Base-by-base conservation (phyloP, 768 basidiomycete species). In the Leucogyrophana mollusca region DNA sequence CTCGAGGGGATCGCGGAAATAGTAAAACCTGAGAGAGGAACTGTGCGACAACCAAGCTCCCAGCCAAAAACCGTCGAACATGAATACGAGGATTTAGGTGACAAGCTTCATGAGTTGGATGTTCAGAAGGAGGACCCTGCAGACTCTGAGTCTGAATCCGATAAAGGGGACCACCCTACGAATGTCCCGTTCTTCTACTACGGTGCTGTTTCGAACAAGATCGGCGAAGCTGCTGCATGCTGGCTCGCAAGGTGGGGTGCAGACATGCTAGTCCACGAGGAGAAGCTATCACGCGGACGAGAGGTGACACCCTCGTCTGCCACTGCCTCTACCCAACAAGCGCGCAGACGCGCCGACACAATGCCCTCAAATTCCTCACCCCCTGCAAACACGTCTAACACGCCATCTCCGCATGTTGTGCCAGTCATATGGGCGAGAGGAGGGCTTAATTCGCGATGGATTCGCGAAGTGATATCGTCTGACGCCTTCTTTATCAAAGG, bases 161-260 rank as follows among this genome's bases (percentile, higher is more conserved):
- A 62, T n/a, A 45, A 50, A 11, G 46, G 58, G 22, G 53, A 51
- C 7, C 46, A 37, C 4, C 51, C 47, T 2, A 45, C 46, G 5
- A 57, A 49, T 17, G 53, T 57, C 11, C 73, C 76, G 2, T 69
- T 69, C 27, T 87, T 83, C 55, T 77, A 83, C 58, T 95, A 96
- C 57, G 94, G 93, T n/a, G 75, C 80, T n/a, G 74, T 93, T 9
- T 88, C 88, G 0, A 82, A 92, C 66, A 94, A 91, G 69, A 90
- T 96, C 46, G 94, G 94, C 10, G 92, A 95, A 65, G 86, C 90
- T 0, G 85, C 86, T 54, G 79, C 80, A 2, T 90, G 87, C 62
- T 97, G 93, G 92, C 72, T 96, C 14, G 77, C 84, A 1, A 74
- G 90, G 35, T 97, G 94, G 94, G 90, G 84, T 0, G 61, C 68